phyloP scores from a whole-genome alignment of 2,329 filamentous ascomycete species.

The Microcyclospora tardicrescens region DNA sequence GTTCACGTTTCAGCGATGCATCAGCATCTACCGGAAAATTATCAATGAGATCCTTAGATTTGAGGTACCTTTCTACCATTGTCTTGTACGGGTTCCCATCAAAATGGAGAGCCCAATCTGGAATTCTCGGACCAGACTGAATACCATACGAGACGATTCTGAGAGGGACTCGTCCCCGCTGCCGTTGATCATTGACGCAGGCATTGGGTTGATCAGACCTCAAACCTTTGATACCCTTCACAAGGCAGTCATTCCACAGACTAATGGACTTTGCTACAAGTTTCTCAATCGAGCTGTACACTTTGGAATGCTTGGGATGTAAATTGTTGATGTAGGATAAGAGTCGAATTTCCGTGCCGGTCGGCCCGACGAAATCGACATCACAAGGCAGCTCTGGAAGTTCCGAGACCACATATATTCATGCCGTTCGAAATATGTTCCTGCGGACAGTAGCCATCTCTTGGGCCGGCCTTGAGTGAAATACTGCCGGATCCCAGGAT shows the following conservation, averaged over 20 bases:
- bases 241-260: conserved; percentile 6
- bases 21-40: not conserved
- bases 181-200: not conserved
- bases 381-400: conserved; percentile 6
- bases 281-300: conserved; percentile 6
- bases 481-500: too few species aligned
- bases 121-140: conserved; percentile 1
- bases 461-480: too few species aligned
- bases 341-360: conserved; percentile 2
- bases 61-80: not conserved
- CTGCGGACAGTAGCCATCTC: not conserved
- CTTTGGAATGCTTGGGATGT: conserved; percentile 1
- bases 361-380: not conserved
- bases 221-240: not conserved
- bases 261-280: conserved; percentile 3
- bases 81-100: not conserved
- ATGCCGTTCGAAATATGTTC: not conserved
- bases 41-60: not conserved
- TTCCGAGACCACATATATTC: conserved; percentile 1
- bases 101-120: not conserved
- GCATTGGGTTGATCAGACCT: not conserved
- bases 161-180: conserved; percentile 1
- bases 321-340: conserved; percentile 8
- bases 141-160: conserved; percentile 1
- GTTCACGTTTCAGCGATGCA: not conserved